Evolutionary conservation across 1,284 basidiomycete species (phyloP), one percentile per base, ranked within the genome.

Genomic region (Malassezia pachydermatis): DNA sequence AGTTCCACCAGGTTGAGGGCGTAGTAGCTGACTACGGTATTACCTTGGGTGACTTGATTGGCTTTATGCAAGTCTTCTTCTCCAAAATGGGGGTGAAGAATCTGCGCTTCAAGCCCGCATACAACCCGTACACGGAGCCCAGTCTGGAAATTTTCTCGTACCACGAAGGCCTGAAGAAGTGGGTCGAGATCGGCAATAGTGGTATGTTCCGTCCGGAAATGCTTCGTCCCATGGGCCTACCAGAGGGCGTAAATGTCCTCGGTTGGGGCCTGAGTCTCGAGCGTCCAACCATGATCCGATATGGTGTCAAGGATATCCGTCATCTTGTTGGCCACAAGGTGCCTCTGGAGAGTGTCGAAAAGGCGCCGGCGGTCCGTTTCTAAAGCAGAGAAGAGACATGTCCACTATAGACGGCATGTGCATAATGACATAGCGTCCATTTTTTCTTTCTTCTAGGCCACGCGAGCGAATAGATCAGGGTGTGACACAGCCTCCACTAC

Each of bases 191-290:
- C 50, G 78, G 77, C 44, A 79, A 79, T 76, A 92, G 87, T 64
- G 94, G 94, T 37, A 94, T 99, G 85, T 99, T 99, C 83, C 81
- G 94, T 30, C 94, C 94, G 2, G 94, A 99, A 73, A 98, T 99
- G 92, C 78, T 99, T 39, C 52, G 67, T 70, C 89, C 94, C 8
- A 98, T 98, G 90, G 94, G 94, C 34, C 83, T 99, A 68, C 94
- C 94, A 2, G 87, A 89, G 60, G 89, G 90, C 62, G 89, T 98
- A 9, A 84, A 90, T 43, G 92, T 96, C 3, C 84, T 94, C 59
- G 94, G 94, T 16, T 99, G 92, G 88, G 94, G 94, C 47, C 80
- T 99, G 59, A 82, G 83, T 67, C 77, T 98, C 28, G 94, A 98
- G 75, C 77, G 94, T 55, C 94, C 94, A n/a, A 98, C 94, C 1